Evolutionary conservation across 495 filamentous ascomycete species (phyloP).

Genomic region (Cladorrhinum samala): DNA sequence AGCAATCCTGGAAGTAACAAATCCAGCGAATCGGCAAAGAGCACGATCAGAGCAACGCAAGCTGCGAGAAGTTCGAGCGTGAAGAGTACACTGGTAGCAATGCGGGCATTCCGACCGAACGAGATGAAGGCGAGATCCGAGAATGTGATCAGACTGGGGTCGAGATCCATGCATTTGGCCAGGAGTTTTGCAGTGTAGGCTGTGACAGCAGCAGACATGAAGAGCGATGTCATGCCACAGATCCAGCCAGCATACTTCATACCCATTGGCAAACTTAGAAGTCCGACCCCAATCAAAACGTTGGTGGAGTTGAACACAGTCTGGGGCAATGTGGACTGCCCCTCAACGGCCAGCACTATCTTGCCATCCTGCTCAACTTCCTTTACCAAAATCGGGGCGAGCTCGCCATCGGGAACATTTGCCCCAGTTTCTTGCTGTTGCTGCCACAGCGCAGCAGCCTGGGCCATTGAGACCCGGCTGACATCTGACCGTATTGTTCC

Average conservation of each 20-base stretch:
- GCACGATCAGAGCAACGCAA: slow-evolving; percentile 83
- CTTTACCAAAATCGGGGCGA: slow-evolving; percentile 76
- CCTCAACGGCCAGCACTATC: slow-evolving; percentile 72
- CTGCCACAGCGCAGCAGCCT: slow-evolving; percentile 64
- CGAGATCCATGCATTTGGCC: slow-evolving; percentile 82
- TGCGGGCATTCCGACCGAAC: slow-evolving; percentile 76
- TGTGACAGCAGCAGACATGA: slow-evolving; percentile 66
- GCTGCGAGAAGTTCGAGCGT: slow-evolving; percentile 81
- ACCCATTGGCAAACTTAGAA: slow-evolving; percentile 83
- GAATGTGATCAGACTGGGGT: slow-evolving; percentile 70
- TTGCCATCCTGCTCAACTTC: slow-evolving; percentile 86
- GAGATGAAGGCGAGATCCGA: slow-evolving; percentile 90
- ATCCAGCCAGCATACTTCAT: slow-evolving; percentile 90
- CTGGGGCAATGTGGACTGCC: slow-evolving; percentile 89
- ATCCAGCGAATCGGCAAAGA: slow-evolving; percentile 87
- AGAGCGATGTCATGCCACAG: slow-evolving; percentile 69
- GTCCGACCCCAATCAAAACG: slow-evolving; percentile 84
- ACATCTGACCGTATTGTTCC: slow-evolving; percentile 65
- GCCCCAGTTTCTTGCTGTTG: slow-evolving; percentile 56
- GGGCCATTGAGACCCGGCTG: slow-evolving; percentile 61
- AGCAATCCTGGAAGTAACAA: slow-evolving; percentile 65
- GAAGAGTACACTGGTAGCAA: slow-evolving; percentile 79
- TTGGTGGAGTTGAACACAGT: slow-evolving; percentile 97
- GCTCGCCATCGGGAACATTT: slow-evolving; percentile 53
- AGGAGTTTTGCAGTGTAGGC: slow-evolving; percentile 82